Evolutionary conservation across 1,284 basidiomycete genomes (phyloP).

Genomic region (Chalciporus piperatoides): DNA sequence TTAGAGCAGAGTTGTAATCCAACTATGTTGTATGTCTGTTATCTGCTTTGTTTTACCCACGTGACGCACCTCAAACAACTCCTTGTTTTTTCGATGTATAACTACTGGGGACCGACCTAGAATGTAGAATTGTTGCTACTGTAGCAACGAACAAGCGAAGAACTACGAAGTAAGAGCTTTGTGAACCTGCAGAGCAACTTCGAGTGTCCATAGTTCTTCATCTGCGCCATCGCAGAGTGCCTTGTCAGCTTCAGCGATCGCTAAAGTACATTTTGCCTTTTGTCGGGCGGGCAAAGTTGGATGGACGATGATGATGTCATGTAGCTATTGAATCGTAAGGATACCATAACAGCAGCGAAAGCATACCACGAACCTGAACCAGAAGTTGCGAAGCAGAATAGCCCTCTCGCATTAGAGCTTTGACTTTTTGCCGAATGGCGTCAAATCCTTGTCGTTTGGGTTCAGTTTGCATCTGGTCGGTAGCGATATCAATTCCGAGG

Average conservation of each 20-base stretch:
- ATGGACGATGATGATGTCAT: slow-evolving; percentile 86
- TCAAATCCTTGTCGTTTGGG: slow-evolving; percentile 55
- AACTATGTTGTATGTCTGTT: slow-evolving; percentile 13
- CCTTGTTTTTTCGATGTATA: slow-evolving; percentile 1
- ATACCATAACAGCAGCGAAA: slow-evolving; percentile 1
- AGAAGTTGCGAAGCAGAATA: slow-evolving; percentile 92
- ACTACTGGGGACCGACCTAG: too few species aligned
- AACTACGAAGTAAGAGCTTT: slow-evolving; percentile 47
- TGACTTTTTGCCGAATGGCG: slow-evolving; percentile 70
- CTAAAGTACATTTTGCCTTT: slow-evolving; percentile 81
- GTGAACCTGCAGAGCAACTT: slow-evolving; percentile 77
- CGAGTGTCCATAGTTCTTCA: slow-evolving; percentile 93
- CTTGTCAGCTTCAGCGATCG: slow-evolving; percentile 95
- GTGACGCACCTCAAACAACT: slow-evolving; percentile 16
- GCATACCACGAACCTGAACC: slow-evolving; percentile 59
- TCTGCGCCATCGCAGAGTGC: slow-evolving; percentile 97
- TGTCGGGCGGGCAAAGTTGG: slow-evolving; percentile 76
- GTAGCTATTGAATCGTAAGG: slow-evolving; percentile 54
- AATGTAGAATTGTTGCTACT: neutral
- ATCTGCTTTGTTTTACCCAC: slow-evolving; percentile 7
- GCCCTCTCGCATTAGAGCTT: slow-evolving; percentile 77
- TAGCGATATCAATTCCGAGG: slow-evolving; percentile 71
- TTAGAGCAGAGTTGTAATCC: slow-evolving; percentile 16
- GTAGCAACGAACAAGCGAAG: neutral
- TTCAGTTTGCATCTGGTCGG: slow-evolving; percentile 38